phyloP scores from a whole-genome alignment of 2,329 filamentous ascomycete species.

The Elsinoe australis region DNA sequence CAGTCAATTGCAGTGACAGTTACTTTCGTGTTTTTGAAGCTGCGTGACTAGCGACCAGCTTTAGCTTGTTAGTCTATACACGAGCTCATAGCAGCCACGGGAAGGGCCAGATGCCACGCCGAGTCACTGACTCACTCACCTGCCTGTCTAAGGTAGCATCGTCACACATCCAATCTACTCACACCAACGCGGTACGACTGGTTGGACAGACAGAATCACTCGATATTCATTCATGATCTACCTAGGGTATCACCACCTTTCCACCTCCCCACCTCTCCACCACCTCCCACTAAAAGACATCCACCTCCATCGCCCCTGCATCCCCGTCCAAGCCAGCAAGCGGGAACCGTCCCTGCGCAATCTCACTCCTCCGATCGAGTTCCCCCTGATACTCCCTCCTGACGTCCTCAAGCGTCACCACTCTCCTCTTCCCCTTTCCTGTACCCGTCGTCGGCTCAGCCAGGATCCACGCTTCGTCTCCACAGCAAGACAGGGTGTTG shows the following conservation, averaged over 20 bases:
- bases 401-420: conserved; percentile 79
- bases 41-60: too few species aligned
- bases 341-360: conserved; percentile 83
- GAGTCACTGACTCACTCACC: too few species aligned
- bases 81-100: too few species aligned
- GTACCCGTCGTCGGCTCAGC: conserved; percentile 36
- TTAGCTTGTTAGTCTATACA: too few species aligned
- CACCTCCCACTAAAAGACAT: conserved; percentile 12
- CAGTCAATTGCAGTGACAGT: too few species aligned
- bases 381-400: conserved; percentile 84
- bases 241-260: background rate
- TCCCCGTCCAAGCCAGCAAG: conserved; percentile 47
- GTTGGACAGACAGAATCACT: too few species aligned
- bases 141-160: too few species aligned
- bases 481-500: conserved; percentile 83
- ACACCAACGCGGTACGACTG: too few species aligned
- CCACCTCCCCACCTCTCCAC: background rate
- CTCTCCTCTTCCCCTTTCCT: conserved; percentile 53
- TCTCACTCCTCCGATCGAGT: conserved; percentile 77
- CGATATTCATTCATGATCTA: too few species aligned
- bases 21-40: too few species aligned
- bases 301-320: conserved; percentile 28
- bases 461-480: conserved; percentile 76
- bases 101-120: too few species aligned
- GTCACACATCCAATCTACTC: too few species aligned